Base-by-base conservation (phyloP, 163 green algal species). In the Prototheca wickerhamii region DNA sequence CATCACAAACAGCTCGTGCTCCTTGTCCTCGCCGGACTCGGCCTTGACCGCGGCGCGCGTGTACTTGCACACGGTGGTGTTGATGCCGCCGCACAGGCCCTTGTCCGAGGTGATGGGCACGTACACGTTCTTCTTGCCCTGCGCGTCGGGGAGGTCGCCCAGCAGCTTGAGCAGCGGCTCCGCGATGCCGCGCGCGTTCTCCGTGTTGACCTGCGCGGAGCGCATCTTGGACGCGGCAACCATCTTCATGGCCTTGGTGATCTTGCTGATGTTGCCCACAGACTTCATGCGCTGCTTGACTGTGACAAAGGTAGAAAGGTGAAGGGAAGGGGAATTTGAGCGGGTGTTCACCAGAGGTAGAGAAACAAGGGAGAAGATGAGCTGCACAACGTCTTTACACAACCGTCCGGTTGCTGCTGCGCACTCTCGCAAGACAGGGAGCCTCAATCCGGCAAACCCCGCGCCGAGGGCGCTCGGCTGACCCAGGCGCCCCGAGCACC, bases 191-290 rank as follows among this genome's bases (percentile, higher is more conserved):
- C 90, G 81, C 2, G 88, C 91, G 50, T 90, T 77, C 66, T 93
- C 80, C n/a, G 87, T 87, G 43, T 81, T 78, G 1, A 65, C 66
- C 77, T 97, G 88, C 21, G 92, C 94, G 26, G 81, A 83, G 40
- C 87, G 79, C 87, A 99, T 95, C 76, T 98, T 98, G n/a, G 88
- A 95, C n/a, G 94, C 94, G 32, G 94, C 94, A 75, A 99, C 93
- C 90, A 99, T 97, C 79, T 99, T 98, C 94, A 98, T 99, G 71
- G 94, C 94, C 69, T 92, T 95, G 21, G 94, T 99, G 80, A 99
- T 99, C 78, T 99, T 99, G 64, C 93, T 80, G 42, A 98, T 98
- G 80, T 96, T 98, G 64, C 85, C 86, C 50, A 99, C 94, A 17
- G 89, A 95, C 63, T 89, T 85, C 86, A 99, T 99, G 31, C 92